Evolutionary conservation across 495 filamentous ascomycete species (phyloP).

Genomic region (Neurospora sp.): DNA sequence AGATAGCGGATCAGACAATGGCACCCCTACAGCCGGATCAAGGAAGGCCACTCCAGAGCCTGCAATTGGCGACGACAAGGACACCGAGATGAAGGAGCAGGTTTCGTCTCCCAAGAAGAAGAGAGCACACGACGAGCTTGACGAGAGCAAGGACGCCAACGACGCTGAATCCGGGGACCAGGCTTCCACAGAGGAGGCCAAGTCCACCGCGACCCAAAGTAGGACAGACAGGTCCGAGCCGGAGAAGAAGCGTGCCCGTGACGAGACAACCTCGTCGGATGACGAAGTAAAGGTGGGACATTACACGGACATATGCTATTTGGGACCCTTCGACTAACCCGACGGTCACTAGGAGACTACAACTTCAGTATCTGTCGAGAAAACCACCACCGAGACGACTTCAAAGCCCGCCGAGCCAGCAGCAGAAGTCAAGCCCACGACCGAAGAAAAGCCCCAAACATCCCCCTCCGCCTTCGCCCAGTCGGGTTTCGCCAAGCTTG

Average conservation of each 20-base stretch:
- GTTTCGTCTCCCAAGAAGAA: conserved; percentile 49
- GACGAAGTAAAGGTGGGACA: not conserved
- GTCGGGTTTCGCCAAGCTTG: conserved; percentile 43
- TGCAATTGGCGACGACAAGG: conserved; percentile 17
- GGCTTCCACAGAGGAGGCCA: conserved; percentile 25
- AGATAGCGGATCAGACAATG: conserved; percentile 4
- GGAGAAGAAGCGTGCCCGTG: conserved; percentile 46
- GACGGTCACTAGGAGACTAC: conserved; percentile 11
- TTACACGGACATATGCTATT: not conserved
- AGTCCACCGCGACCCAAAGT: conserved; percentile 16
- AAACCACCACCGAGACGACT: conserved; percentile 10
- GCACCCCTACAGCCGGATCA: not conserved
- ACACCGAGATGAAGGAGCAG: conserved; percentile 32
- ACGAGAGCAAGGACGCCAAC: conserved; percentile 26
- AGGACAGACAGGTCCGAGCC: conserved; percentile 39
- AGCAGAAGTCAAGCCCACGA: not conserved
- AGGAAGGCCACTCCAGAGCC: conserved; percentile 21
- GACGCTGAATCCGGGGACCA: conserved; percentile 20
- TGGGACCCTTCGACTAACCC: not conserved
- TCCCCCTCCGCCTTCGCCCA: conserved; percentile 37
- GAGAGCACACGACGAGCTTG: conserved; percentile 42
- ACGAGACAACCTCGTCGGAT: conserved; percentile 8
- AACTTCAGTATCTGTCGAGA: conserved; percentile 7
- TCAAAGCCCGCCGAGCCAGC: not conserved
- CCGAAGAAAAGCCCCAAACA: conserved; percentile 14